Conservation (phyloP, 2,329 filamentous ascomycete genomes). For the Aphanocladium album region DNA sequence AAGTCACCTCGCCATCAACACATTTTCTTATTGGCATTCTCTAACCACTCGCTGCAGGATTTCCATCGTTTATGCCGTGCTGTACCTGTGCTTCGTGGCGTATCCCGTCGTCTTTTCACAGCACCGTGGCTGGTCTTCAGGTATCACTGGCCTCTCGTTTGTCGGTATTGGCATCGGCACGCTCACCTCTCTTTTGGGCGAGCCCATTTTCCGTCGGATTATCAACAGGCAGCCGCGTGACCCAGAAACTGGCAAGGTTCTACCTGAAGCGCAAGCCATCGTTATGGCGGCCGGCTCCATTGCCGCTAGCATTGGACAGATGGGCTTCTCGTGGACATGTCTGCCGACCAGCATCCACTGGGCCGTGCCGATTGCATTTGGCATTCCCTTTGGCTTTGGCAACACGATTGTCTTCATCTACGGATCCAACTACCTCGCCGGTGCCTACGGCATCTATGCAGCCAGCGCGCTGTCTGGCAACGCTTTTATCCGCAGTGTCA, state of each 20-base stretch:
- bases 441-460: conserved; percentile 70
- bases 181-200: conserved; percentile 54
- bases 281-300: conserved; percentile 70
- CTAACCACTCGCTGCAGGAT: conserved; percentile 42
- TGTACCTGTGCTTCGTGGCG: conserved; percentile 82
- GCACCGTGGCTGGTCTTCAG: conserved; percentile 67
- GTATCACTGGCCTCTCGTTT: conserved; percentile 70
- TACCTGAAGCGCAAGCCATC: conserved; percentile 72
- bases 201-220: conserved; percentile 65
- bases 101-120: conserved; percentile 74
- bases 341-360: conserved; percentile 68
- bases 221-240: conserved; percentile 70
- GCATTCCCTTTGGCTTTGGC: conserved; percentile 68
- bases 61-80: conserved; percentile 72
- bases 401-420: conserved; percentile 75
- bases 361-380: conserved; percentile 67
- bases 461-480: conserved; percentile 73
- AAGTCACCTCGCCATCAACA: conserved; percentile 16
- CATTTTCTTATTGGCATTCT: neutral
- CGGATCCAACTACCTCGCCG: conserved; percentile 66
- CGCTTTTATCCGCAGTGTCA: conserved; percentile 59
- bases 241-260: conserved; percentile 62
- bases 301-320: conserved; percentile 67
- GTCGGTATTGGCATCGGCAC: conserved; percentile 56
- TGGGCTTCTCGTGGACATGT: conserved; percentile 80